A percentile compares a stretch with the other conserved stretches of the same genome.
phyloP scores from a whole-genome alignment of 441 rosid genomes.

The Erodium texanum region DNA sequence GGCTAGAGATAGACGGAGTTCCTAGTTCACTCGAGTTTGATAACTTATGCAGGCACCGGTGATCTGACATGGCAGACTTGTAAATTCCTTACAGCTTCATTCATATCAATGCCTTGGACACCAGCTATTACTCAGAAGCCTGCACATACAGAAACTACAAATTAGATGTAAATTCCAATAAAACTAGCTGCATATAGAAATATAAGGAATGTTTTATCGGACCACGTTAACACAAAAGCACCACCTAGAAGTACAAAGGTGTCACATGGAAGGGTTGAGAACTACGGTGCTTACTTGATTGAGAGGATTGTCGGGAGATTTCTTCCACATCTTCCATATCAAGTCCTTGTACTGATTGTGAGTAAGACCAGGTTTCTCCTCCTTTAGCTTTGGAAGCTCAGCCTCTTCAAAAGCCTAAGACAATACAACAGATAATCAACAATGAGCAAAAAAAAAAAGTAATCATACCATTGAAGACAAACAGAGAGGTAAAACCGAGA shows the following conservation, averaged over 20 bases:
- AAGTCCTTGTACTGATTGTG: conserved; percentile 91
- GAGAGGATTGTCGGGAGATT: conserved; percentile 95
- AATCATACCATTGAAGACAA: neutral
- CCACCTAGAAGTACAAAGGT: neutral
- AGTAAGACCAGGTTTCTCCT: conserved; percentile 93
- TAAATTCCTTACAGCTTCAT: neutral
- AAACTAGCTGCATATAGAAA: neutral
- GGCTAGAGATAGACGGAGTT: neutral
- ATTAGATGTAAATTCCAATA: neutral
- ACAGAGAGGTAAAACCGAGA: neutral
- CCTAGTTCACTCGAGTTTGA: conserved; percentile 11
- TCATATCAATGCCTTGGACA: neutral
- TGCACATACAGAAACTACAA: conserved; percentile 22
- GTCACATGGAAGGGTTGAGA: conserved; percentile 1
- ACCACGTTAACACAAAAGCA: neutral
- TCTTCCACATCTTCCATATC: conserved; percentile 98
- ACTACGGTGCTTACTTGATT: conserved; percentile 48
- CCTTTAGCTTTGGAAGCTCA: conserved; percentile 81
- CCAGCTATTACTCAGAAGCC: conserved; percentile 33
- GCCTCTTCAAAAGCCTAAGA: conserved; percentile 84
- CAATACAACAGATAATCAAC: conserved; percentile 5
- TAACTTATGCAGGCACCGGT: conserved; percentile 13
- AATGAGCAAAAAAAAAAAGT: neutral
- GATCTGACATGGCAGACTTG: conserved; percentile 2
- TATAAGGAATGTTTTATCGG: neutral